Percentiles rank a stretch among this genome's conserved stretches.
These are phyloP conservation scores for Cynanchum wilfordii DNA, from an alignment of 257 asterid genomes.

Conservation along the genomic window DNA sequence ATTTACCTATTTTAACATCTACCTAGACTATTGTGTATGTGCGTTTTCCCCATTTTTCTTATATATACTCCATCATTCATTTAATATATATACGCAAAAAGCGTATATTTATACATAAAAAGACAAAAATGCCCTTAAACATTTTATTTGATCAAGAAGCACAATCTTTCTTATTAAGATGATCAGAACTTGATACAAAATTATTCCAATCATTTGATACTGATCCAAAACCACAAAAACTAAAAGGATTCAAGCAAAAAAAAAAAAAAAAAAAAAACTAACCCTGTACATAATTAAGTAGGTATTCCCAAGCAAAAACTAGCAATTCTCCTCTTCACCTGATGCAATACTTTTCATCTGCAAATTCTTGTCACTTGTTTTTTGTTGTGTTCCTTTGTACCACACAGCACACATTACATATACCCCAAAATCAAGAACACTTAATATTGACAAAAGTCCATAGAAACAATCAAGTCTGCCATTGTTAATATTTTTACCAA, in stretches of 20 bases:
- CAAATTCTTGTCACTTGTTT: slow-evolving; percentile 7
- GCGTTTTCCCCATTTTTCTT: too few species aligned
- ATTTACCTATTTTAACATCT: too few species aligned
- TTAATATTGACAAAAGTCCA: slow-evolving; percentile 30
- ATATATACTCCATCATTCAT: too few species aligned
- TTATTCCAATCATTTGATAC: neutral
- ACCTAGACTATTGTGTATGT: too few species aligned
- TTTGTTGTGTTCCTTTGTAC: slow-evolving; percentile 19
- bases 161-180: neutral
- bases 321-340: slow-evolving; percentile 19
- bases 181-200: neutral
- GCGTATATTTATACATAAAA: too few species aligned
- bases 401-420: slow-evolving; percentile 30
- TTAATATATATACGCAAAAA: too few species aligned
- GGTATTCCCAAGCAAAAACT: neutral
- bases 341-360: neutral
- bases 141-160: neutral
- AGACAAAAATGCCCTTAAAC: too few species aligned
- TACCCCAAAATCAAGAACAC: slow-evolving; percentile 26
- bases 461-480: slow-evolving; percentile 35
- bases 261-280: neutral
- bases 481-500: slow-evolving; percentile 30
- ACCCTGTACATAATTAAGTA: neutral
- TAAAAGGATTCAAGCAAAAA: too few species aligned
- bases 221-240: neutral